Conservation (phyloP, 768 basidiomycete species). For the Rhodotorula taiwanensis region DNA sequence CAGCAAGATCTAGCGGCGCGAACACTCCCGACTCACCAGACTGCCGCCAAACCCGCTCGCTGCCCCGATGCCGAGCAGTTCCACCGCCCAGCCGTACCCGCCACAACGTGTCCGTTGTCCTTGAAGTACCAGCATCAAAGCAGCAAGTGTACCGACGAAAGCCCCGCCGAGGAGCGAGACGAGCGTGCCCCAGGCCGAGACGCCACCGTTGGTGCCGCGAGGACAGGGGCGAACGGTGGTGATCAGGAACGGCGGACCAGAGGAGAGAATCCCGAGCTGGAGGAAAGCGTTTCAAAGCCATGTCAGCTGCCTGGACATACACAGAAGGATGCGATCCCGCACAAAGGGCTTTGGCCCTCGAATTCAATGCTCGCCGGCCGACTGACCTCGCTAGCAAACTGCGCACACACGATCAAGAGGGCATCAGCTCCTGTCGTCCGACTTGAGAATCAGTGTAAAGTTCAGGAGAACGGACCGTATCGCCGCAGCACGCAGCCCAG, state of each 20-base stretch:
- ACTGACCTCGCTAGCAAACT: constrained; percentile 63
- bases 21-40: constrained; percentile 62
- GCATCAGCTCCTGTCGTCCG: background rate
- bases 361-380: too few species aligned
- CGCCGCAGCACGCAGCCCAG: constrained; percentile 32
- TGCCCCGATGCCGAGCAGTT: constrained; percentile 57
- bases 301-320: background rate
- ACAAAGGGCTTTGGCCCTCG: too few species aligned
- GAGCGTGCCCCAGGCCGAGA: constrained; percentile 66
- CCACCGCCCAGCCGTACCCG: constrained; percentile 46
- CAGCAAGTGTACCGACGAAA: constrained; percentile 61
- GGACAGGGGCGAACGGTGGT: constrained; percentile 71
- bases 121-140: constrained; percentile 56
- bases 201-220: constrained; percentile 83
- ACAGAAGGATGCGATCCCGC: background rate
- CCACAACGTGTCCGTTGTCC: constrained; percentile 53
- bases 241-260: constrained; percentile 59
- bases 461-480: constrained; percentile 13
- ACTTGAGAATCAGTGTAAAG: background rate
- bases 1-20: too few species aligned
- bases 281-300: background rate
- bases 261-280: constrained; percentile 70
- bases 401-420: background rate
- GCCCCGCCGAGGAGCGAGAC: constrained; percentile 68
- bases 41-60: constrained; percentile 71